Base-by-base conservation (phyloP, 768 basidiomycete species). In the Agrocybe praecox region DNA sequence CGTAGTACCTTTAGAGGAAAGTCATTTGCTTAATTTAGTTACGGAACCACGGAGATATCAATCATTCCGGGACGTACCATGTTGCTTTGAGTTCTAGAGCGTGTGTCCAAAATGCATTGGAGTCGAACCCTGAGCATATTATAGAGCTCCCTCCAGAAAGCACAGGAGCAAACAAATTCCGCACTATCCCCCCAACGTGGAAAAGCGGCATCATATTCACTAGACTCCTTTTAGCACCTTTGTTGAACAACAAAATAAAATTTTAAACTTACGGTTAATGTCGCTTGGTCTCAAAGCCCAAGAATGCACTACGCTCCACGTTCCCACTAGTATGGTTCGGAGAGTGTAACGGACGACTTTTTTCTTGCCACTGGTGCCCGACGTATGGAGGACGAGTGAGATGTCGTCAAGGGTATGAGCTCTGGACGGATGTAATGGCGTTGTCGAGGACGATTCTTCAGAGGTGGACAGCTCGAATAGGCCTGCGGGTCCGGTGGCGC, bases 151-250 rank as follows among this genome's bases (percentile, higher is more conserved):
- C 82, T 6, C 81, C 80, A n/a, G 81, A 79, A 52, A 82, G 71
- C 2, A 85, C 67, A 10, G 85, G 82, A n/a, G 84, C 80, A 18
- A 84, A 72, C 18, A 86, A 73, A 63, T 82, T 85, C 47, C 81
- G 79, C 36, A 85, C 78, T 46, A 86, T 80, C 19, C 84, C 85
- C 24, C 84, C 84, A 40, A 85, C 82, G 60, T 84, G 82, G 71
- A 84, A 85, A 21, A 82, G 72, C 43, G 83, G 83, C 85, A 81
- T 82, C 73, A 81, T 73, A 46, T 75, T 76, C 58, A 76, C 76
- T 76, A 55, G 43, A 36, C 36, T 49, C 36, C 49, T 60, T 49
- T 56, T 53, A 52, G 52, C 45, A 47, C 43, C 36, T 14, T 48
- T 23, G 23, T 19, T 19, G 23, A 44, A 51, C 10, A 52, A 46